Evolutionary conservation across 2,329 filamentous ascomycete genomes (phyloP).

Genomic region (Aureobasidium sp.): DNA sequence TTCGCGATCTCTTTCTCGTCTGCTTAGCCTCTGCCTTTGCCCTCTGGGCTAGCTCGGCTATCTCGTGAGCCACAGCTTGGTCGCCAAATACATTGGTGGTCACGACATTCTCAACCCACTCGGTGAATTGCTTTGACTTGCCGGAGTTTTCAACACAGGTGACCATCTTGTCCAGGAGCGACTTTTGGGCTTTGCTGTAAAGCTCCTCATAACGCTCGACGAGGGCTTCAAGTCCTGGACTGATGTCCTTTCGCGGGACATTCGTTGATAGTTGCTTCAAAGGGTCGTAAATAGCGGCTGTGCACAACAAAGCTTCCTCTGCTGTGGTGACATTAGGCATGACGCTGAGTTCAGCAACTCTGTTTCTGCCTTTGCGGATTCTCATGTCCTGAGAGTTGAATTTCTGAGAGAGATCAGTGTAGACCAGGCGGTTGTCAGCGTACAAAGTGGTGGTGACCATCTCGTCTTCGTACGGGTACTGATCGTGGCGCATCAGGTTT

Average conservation of each 20-base stretch:
- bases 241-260: not conserved
- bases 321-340: not conserved
- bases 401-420: conserved; percentile 50
- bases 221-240: not conserved
- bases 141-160: not conserved
- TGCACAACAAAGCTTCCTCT: not conserved
- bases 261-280: not conserved
- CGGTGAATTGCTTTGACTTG: not conserved
- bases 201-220: not conserved
- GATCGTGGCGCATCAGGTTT: conserved; percentile 29
- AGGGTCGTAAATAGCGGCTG: not conserved
- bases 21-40: not conserved
- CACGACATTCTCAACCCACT: not conserved
- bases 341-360: not conserved
- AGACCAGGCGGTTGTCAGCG: conserved; percentile 45
- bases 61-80: not conserved
- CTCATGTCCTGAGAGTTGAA: conserved; percentile 46
- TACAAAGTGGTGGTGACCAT: conserved; percentile 40
- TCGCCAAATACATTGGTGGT: not conserved
- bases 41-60: not conserved
- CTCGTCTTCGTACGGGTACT: conserved; percentile 40
- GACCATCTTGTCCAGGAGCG: not conserved
- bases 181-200: not conserved
- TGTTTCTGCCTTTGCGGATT: conserved; percentile 26
- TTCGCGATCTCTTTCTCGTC: not conserved